Conservation (phyloP, 2,329 filamentous ascomycete species). For the Cercospora citrullina region DNA sequence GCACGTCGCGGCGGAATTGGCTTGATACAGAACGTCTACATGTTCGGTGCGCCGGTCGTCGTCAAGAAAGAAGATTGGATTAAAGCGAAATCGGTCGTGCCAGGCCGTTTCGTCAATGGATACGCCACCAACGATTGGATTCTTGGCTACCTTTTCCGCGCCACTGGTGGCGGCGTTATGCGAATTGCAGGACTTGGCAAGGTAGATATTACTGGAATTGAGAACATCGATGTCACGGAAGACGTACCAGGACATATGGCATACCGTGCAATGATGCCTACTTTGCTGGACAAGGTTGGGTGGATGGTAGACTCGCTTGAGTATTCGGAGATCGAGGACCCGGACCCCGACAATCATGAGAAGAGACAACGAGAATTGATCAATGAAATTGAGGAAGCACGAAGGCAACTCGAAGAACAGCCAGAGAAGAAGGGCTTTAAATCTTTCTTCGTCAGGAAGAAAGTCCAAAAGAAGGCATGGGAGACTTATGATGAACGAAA, state of each 20-base stretch:
- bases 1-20: slow-evolving; percentile 80
- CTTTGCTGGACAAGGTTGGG: slow-evolving; percentile 79
- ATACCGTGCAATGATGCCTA: slow-evolving; percentile 89
- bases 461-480: slow-evolving; percentile 81
- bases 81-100: slow-evolving; percentile 76
- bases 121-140: slow-evolving; percentile 98
- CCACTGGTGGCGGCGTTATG: slow-evolving; percentile 89
- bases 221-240: slow-evolving; percentile 86
- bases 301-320: slow-evolving; percentile 92
- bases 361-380: slow-evolving; percentile 89
- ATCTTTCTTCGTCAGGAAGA: slow-evolving; percentile 81
- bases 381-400: slow-evolving; percentile 92
- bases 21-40: slow-evolving; percentile 88
- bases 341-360: slow-evolving; percentile 89
- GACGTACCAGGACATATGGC: slow-evolving; percentile 92
- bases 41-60: slow-evolving; percentile 90
- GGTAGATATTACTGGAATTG: slow-evolving; percentile 77
- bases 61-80: slow-evolving; percentile 89
- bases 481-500: slow-evolving; percentile 81
- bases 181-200: slow-evolving; percentile 79
- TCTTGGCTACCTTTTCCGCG: slow-evolving; percentile 85
- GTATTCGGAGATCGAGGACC: slow-evolving; percentile 94
- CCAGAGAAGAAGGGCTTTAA: slow-evolving; percentile 66
- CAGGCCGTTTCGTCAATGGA: slow-evolving; percentile 91
- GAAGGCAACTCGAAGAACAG: slow-evolving; percentile 80